phyloP scores from a whole-genome alignment of 2,329 filamentous ascomycete genomes.

The Neopestalotiopsis clavispora region DNA sequence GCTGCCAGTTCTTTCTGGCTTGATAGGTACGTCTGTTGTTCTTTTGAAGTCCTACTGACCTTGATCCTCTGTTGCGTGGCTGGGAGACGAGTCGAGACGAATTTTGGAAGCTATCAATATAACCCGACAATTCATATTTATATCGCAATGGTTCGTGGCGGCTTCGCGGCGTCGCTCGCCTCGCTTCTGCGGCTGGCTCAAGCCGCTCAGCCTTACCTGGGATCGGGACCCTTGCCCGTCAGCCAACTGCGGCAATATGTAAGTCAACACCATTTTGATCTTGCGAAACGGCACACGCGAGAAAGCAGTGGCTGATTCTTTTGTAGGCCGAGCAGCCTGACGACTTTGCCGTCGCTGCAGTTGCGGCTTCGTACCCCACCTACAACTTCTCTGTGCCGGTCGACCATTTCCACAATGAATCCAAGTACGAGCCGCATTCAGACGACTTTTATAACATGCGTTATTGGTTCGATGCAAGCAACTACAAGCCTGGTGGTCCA shows the following conservation, averaged over 20 bases:
- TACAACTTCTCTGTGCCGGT: slow-evolving; percentile 57
- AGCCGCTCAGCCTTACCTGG: slow-evolving; percentile 4
- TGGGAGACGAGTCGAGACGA: background rate
- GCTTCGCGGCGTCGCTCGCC: slow-evolving; percentile 7
- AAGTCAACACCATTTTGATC: background rate
- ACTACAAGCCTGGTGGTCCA: slow-evolving; percentile 79
- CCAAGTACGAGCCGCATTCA: slow-evolving; percentile 77
- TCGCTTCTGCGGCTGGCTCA: slow-evolving; percentile 12
- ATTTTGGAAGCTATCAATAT: too few relatives aligned
- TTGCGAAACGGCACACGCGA: background rate
- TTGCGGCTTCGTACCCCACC: slow-evolving; percentile 37
- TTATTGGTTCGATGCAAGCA: slow-evolving; percentile 82
- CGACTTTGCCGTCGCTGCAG: background rate
- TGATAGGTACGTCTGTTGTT: background rate
- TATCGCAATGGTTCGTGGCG: slow-evolving; percentile 12
- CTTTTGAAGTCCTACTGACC: background rate
- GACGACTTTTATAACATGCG: slow-evolving; percentile 71
- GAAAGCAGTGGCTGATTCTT: background rate
- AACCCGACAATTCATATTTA: background rate
- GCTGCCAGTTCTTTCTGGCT: background rate
- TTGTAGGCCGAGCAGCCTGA: background rate
- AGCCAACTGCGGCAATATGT: slow-evolving; percentile 13
- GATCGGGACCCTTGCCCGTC: background rate
- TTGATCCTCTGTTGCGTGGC: background rate
- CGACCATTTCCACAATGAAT: slow-evolving; percentile 85